These are phyloP conservation scores for Phyllosticta capitalensis DNA, from an alignment of 2,329 filamentous ascomycete genomes.

Conservation along the genomic window DNA sequence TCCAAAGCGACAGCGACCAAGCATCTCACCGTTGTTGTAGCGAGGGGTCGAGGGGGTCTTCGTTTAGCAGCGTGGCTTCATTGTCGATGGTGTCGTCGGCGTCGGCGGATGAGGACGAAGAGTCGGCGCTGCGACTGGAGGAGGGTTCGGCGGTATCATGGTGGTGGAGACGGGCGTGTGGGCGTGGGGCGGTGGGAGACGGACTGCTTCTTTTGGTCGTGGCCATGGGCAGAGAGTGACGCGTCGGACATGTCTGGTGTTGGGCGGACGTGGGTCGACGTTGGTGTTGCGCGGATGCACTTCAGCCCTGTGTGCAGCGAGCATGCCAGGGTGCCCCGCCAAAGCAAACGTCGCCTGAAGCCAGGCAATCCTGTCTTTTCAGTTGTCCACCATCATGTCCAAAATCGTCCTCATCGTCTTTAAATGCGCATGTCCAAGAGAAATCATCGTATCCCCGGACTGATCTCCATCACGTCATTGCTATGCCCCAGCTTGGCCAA, in stretches of 20 bases:
- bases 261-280: too few species aligned
- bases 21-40: not conserved
- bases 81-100: conserved; percentile 41
- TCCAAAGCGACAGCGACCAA: too few species aligned
- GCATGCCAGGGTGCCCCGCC: not conserved
- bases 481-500: not conserved
- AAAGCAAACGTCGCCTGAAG: too few species aligned
- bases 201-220: not conserved
- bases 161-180: not conserved
- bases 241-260: not conserved
- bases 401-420: not conserved
- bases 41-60: conserved; percentile 44
- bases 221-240: not conserved
- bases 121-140: conserved; percentile 31
- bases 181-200: not conserved
- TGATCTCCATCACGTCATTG: not conserved
- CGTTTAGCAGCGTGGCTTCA: conserved; percentile 40
- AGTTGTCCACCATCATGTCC: too few species aligned
- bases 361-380: too few species aligned
- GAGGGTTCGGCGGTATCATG: conserved; percentile 33
- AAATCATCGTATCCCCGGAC: not conserved
- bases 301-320: not conserved
- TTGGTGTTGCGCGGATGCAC: not conserved
- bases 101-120: conserved; percentile 23
- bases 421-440: too few species aligned